Percentiles rank a stretch among this genome's conserved stretches.
Evolutionary conservation across 148 eudicot species (phyloP).

Genomic region (Limonium bicolor): DNA sequence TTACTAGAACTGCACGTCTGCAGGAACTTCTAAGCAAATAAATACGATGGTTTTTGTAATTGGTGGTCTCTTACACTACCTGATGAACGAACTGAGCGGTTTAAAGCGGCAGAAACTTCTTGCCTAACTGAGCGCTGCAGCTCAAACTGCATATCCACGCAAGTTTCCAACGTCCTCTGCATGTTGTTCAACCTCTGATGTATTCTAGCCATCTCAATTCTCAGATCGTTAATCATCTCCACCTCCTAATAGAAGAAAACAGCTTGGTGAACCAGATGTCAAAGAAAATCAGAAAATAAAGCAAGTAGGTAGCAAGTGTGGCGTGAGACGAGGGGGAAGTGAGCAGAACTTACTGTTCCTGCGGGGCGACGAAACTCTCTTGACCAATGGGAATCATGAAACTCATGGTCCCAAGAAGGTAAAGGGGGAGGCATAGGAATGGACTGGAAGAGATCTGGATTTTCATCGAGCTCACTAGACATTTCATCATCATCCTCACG

Average conservation of each 20-base stretch:
- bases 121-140: constrained; percentile 62
- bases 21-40: neutral
- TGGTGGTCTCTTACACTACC: constrained; percentile 16
- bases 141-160: constrained; percentile 93
- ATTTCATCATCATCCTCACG: constrained; percentile 20
- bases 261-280: neutral
- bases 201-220: constrained; percentile 73
- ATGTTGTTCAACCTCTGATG: constrained; percentile 74
- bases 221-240: constrained; percentile 73
- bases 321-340: neutral
- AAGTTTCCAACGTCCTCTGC: constrained; percentile 87
- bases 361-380: constrained; percentile 21
- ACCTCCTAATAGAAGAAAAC: constrained; percentile 32
- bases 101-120: constrained; percentile 77
- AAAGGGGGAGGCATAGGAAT: constrained; percentile 19
- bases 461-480: constrained; percentile 17
- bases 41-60: neutral
- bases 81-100: constrained; percentile 23
- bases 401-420: constrained; percentile 27
- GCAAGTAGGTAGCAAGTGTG: neutral
- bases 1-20: neutral
- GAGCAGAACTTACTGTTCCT: constrained; percentile 36
- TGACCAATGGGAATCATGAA: constrained; percentile 27
- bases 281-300: neutral
- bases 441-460: constrained; percentile 11